Base-by-base conservation (phyloP, 106 monocot species). In the Dendrobium officinale region DNA sequence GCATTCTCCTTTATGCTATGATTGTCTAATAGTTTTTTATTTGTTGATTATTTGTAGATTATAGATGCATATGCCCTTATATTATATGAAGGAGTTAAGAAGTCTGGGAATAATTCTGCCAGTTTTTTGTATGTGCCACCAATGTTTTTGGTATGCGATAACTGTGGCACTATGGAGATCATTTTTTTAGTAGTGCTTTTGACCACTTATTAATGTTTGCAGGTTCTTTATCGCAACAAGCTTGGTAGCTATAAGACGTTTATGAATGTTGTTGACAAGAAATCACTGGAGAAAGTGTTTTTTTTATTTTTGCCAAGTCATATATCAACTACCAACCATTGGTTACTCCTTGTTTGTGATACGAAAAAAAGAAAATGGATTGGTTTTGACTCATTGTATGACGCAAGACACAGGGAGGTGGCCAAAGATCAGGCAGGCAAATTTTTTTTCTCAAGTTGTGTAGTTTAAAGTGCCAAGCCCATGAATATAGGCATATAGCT, bases 61-160 rank as follows among this genome's bases (percentile, higher is more conserved):
- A n/a, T n/a, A n/a, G n/a, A n/a, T n/a, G n/a, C n/a, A n/a, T n/a
- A n/a, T n/a, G n/a, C n/a, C n/a, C n/a, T n/a, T n/a, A n/a, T n/a
- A n/a, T n/a, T 74, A 44, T 41, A 17, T 43, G 43, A 74, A 74
- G 29, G 74, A 18, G 43, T 2, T 44, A 42, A 43, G 20, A 74
- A 43, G 42, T 20, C 41, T 7, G 74, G 20, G 6, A 20, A 44
- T n/a, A 43, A 42, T 42, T 42, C 15, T 44, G 43, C 42, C 0
- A 74, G 74, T 74, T 74, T 74, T 74, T 74, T 74, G 43, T 74
- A 74, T 44, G 74, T 74, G 74, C 74, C 74, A 20, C 74, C 74
- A 18, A 74, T 74, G 74, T 74, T 74, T 44, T 74, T 74, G 74
- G 74, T 74, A 74, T 44, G 74, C n/a, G 9, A 74, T 42, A 20